Base-by-base conservation (phyloP, 345 rosid genomes). In the Lepidium didymum region DNA sequence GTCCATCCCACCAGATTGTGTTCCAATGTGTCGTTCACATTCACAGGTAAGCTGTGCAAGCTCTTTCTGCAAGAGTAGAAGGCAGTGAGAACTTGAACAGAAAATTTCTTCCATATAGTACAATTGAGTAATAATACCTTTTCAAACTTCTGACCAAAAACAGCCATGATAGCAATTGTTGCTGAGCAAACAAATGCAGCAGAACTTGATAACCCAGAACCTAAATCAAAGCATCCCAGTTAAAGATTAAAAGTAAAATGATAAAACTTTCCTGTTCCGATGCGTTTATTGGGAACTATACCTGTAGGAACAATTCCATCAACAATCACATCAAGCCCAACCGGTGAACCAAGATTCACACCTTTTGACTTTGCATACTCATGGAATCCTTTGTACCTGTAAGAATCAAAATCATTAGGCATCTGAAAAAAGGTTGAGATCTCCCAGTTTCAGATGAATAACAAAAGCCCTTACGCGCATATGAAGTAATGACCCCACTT, bases 1-100 rank as follows among this genome's bases (percentile, higher is more conserved):
- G 77, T 91, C 99, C 99, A 95, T 95, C 62, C 99, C 99, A 70
- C 99, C 99, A 55, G 99, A 91, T 53, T 87, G 99, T 5, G 97
- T 91, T 77, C 99, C 99, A 56, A 95, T 87, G 62, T 95, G 96
- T 57, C 86, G 82, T 80, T 91, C 99, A 65, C 99, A 91, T 10
- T 86, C 96, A 63, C 99, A 91, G 3, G 99, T 91, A 62, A 95
- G 79, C 37, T 95, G 99, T 15, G 99, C 99, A 68, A 91, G 54
- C 62, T 95, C 99, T 89, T 95, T 91, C 99, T 95, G 89, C 70
- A 51, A 61, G 61, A 41, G 36, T n/a, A 15, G 35, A 25, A 50
- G 21, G 41, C 34, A 47, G 40, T 31, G 11, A 55, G 34, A 62
- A 27, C 12, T 49, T 42, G 9, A 36, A 4, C 21, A 27, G 36